These are phyloP conservation scores for Chrysopogon serrulatus DNA, from an alignment of 176 grass and related monocot species.

Conservation along the genomic window DNA sequence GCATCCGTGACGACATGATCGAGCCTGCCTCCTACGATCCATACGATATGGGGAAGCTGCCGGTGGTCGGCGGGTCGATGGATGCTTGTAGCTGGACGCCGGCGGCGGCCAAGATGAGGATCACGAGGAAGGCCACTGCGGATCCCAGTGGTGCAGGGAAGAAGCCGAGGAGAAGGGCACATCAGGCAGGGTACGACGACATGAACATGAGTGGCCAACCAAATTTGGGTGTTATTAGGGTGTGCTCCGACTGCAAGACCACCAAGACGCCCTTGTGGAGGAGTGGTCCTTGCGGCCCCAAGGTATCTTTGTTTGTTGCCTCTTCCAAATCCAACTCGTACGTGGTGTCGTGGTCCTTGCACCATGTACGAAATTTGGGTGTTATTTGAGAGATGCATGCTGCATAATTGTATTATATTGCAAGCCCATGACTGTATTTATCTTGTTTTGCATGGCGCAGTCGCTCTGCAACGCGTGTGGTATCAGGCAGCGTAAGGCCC, in stretches of 20 bases:
- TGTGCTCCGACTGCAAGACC: slow-evolving; percentile 96
- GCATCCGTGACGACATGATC: slow-evolving; percentile 60
- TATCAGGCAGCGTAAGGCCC: slow-evolving; percentile 93
- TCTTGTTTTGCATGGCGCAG: slow-evolving; percentile 51
- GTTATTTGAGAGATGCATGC: background rate
- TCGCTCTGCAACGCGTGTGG: slow-evolving; percentile 99
- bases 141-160: slow-evolving; percentile 27
- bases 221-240: slow-evolving; percentile 58
- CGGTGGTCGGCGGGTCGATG: background rate
- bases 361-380: background rate
- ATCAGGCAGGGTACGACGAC: slow-evolving; percentile 3
- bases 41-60: slow-evolving; percentile 31
- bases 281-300: slow-evolving; percentile 94
- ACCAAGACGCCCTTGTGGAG: slow-evolving; percentile 98
- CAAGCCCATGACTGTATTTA: background rate
- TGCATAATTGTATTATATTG: background rate
- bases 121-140: slow-evolving; percentile 70
- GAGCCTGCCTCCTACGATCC: slow-evolving; percentile 50
- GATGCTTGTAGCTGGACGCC: slow-evolving; percentile 44
- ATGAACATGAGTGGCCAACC: slow-evolving; percentile 23
- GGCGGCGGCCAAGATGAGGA: slow-evolving; percentile 62
- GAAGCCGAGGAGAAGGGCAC: slow-evolving; percentile 54
- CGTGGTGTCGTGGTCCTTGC: background rate
- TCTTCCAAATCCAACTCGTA: background rate
- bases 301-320: slow-evolving; percentile 37